These are phyloP conservation scores for Colletotrichum chlorophyti DNA, from an alignment of 2,329 filamentous ascomycete species.

Conservation along the genomic window DNA sequence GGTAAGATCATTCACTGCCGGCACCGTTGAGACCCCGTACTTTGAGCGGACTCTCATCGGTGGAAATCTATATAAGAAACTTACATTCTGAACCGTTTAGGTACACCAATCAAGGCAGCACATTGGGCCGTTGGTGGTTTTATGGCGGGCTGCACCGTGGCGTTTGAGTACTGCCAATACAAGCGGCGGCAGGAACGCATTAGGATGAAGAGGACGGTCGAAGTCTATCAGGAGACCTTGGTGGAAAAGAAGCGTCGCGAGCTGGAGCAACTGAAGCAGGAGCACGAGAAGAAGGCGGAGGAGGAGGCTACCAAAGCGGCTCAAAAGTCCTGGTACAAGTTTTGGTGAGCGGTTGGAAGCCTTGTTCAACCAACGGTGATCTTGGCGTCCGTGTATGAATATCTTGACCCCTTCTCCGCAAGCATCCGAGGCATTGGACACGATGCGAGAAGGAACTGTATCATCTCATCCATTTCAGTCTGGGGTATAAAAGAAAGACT, in stretches of 20 bases:
- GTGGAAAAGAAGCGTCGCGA: slow-evolving; percentile 50
- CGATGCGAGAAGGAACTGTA: not conserved
- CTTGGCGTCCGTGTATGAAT: not conserved
- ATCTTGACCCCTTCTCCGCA: not conserved
- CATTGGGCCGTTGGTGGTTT: slow-evolving; percentile 90
- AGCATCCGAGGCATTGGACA: not conserved
- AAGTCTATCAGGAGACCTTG: slow-evolving; percentile 57
- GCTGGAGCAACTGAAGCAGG: slow-evolving; percentile 47
- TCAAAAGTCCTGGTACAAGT: slow-evolving; percentile 59
- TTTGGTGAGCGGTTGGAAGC: slow-evolving; percentile 61
- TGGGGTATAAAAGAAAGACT: slow-evolving; percentile 29
- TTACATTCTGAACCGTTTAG: not conserved
- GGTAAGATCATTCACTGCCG: slow-evolving; percentile 57
- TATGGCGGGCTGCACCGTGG: slow-evolving; percentile 69
- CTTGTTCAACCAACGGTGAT: not conserved
- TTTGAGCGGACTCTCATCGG: no score
- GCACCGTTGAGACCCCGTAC: no score
- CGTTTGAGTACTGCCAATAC: slow-evolving; percentile 86
- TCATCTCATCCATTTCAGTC: slow-evolving; percentile 14
- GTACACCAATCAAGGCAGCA: slow-evolving; percentile 65
- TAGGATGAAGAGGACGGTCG: slow-evolving; percentile 85
- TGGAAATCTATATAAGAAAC: no score
- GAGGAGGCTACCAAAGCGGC: slow-evolving; percentile 41
- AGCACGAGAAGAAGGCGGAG: slow-evolving; percentile 33
- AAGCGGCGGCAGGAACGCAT: slow-evolving; percentile 76